Percentiles rank a stretch among this genome's conserved stretches.
These are phyloP conservation scores for Backusella psychrophila DNA, from an alignment of 192 early-diverging fungal species.

Conservation along the genomic window DNA sequence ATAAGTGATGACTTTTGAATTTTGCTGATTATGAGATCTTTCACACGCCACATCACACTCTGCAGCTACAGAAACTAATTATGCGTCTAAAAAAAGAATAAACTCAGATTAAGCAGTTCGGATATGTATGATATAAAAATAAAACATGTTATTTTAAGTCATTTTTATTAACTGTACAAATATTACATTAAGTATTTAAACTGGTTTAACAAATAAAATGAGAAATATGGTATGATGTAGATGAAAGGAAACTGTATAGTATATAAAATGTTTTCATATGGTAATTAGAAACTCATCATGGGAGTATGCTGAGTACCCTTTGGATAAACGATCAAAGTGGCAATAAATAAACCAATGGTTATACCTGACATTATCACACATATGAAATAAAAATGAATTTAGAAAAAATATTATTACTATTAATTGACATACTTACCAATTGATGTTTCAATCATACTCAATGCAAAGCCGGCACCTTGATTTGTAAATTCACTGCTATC, in stretches of 20 bases:
- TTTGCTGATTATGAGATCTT: background rate
- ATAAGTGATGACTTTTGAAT: background rate
- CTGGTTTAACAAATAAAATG: background rate
- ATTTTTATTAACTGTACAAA: background rate
- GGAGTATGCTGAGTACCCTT: conserved; percentile 47
- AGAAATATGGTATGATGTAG: background rate
- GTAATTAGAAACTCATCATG: conserved; percentile 32
- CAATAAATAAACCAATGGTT: conserved; percentile 66
- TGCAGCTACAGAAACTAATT: background rate
- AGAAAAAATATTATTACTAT: background rate
- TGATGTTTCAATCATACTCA: conserved; percentile 45
- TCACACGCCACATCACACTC: background rate
- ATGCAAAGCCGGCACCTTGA: conserved; percentile 45
- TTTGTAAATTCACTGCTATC: conserved; percentile 18
- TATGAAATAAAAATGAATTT: background rate
- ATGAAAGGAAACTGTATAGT: background rate
- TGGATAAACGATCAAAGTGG: conserved; percentile 61
- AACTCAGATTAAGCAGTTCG: background rate
- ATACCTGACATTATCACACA: conserved; percentile 27
- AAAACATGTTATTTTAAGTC: background rate
- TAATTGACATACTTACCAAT: conserved; percentile 18
- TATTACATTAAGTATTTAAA: background rate
- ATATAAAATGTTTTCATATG: background rate
- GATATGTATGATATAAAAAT: background rate
- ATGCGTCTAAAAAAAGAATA: background rate